phyloP scores from a whole-genome alignment of 1,284 basidiomycete genomes.

The Termitomyces sp. region DNA sequence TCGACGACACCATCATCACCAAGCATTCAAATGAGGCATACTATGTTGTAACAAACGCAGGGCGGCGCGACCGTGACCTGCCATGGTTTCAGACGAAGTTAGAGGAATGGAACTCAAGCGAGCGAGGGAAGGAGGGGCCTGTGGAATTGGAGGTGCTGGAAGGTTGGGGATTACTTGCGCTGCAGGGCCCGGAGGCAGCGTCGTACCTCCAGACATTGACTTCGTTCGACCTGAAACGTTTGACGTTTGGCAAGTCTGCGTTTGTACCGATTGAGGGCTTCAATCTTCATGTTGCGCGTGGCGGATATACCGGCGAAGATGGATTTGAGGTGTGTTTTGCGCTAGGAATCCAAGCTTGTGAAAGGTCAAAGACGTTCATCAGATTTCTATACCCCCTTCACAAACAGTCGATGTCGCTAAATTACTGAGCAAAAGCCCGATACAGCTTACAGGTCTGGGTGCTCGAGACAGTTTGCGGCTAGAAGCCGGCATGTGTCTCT shows the following conservation, averaged over 20 bases:
- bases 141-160: slow-evolving; percentile 84
- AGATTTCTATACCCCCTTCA: slow-evolving; percentile 88
- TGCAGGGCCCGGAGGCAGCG: slow-evolving; percentile 88
- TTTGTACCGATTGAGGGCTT: slow-evolving; percentile 75
- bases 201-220: slow-evolving; percentile 74
- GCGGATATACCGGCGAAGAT: slow-evolving; percentile 98
- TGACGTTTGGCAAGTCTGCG: slow-evolving; percentile 80
- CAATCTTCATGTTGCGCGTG: slow-evolving; percentile 88
- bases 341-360: background rate
- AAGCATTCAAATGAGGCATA: slow-evolving; percentile 77
- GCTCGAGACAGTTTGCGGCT: slow-evolving; percentile 91
- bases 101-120: slow-evolving; percentile 68
- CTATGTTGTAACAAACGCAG: slow-evolving; percentile 97
- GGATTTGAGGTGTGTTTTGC: slow-evolving; percentile 78
- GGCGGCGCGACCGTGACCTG: slow-evolving; percentile 77
- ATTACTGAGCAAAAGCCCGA: slow-evolving; percentile 66
- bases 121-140: slow-evolving; percentile 45
- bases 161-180: slow-evolving; percentile 83
- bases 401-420: slow-evolving; percentile 71
- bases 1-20: slow-evolving; percentile 90
- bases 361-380: background rate
- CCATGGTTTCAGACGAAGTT: slow-evolving; percentile 73
- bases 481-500: slow-evolving; percentile 98
- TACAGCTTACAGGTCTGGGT: slow-evolving; percentile 87
- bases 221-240: slow-evolving; percentile 62